phyloP scores from a whole-genome alignment of 2,329 filamentous ascomycete genomes.

The Magnaporthiopsis incrustans region DNA sequence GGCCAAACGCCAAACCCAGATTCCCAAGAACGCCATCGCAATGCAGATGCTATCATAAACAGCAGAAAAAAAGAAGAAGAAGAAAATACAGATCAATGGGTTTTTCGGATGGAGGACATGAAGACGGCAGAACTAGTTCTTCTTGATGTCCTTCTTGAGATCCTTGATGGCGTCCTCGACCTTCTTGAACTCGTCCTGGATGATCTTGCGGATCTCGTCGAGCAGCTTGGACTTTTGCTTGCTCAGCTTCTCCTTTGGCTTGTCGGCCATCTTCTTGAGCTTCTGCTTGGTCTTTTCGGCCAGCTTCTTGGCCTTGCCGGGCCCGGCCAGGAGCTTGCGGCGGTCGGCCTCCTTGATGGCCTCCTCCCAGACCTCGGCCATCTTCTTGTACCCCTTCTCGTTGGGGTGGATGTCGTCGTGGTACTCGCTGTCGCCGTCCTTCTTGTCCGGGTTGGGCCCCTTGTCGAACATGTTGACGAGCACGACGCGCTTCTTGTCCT shows the following conservation, averaged over 20 bases:
- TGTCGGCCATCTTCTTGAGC: conserved; percentile 3
- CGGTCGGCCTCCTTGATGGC: conserved; percentile 11
- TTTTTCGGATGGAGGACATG: too few relatives aligned
- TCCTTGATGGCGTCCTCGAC: conserved; percentile 5
- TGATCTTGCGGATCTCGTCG: conserved; percentile 4
- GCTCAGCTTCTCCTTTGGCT: conserved; percentile 2
- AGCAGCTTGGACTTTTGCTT: conserved; percentile 3
- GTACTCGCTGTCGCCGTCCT: conserved; percentile 10
- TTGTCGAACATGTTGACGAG: conserved; percentile 14
- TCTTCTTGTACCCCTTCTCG: conserved; percentile 11
- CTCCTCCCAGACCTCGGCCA: conserved; percentile 11
- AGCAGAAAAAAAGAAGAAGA: not conserved
- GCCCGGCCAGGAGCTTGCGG: conserved; percentile 2
- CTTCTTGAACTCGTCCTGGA: conserved; percentile 7
- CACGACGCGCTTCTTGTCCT: conserved; percentile 10
- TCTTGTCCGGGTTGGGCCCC: conserved; percentile 9
- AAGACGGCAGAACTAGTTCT: not conserved
- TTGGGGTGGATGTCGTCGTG: conserved; percentile 10
- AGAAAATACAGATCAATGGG: too few relatives aligned
- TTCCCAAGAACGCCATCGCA: not conserved
- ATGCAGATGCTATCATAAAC: not conserved
- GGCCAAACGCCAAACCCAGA: not conserved
- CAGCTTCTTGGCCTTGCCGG: not conserved
- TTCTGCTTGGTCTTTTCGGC: not conserved
- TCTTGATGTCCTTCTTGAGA: conserved; percentile 7